These are phyloP conservation scores for Sporisorium iseilematis-ciliati DNA, from an alignment of 1,284 basidiomycete genomes.

Conservation along the genomic window DNA sequence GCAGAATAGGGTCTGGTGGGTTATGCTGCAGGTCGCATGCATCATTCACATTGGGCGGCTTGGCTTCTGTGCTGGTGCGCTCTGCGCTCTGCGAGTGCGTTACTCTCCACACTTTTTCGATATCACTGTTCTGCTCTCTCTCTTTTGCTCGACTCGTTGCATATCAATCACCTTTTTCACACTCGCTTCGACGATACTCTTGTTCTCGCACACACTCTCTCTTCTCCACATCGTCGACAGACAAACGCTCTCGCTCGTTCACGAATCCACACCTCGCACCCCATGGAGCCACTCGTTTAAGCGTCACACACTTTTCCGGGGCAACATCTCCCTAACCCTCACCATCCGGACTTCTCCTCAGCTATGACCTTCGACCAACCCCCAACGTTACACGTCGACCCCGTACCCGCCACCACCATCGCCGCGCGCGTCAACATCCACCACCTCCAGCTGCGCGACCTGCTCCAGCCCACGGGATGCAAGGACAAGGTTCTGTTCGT, in stretches of 20 bases:
- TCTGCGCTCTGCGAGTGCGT: not conserved
- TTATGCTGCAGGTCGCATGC: slow-evolving; percentile 23
- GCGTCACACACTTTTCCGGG: too few relatives aligned
- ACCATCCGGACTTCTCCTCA: not conserved
- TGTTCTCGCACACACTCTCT: too few relatives aligned
- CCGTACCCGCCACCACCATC: slow-evolving; percentile 27
- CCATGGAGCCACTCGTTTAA: not conserved
- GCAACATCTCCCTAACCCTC: not conserved
- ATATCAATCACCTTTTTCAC: too few relatives aligned
- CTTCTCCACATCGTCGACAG: too few relatives aligned
- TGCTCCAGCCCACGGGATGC: slow-evolving; percentile 43
- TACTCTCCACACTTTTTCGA: not conserved
- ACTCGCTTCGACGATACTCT: too few relatives aligned
- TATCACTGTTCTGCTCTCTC: not conserved
- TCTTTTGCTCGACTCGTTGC: too few relatives aligned
- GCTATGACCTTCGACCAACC: slow-evolving; percentile 35
- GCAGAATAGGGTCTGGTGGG: slow-evolving; percentile 8
- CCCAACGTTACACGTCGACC: slow-evolving; percentile 30
- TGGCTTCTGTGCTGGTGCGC: too few relatives aligned
- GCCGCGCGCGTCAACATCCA: slow-evolving; percentile 55
- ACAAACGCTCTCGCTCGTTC: too few relatives aligned
- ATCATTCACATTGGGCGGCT: too few relatives aligned
- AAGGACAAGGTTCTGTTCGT: slow-evolving; percentile 56
- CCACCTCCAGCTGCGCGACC: slow-evolving; percentile 58
- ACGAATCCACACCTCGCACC: not conserved